A percentile compares a stretch with the other conserved stretches of the same genome.
Conservation (phyloP, 371 early-diverging fungal genomes). For the Catenaria anguillulae region DNA sequence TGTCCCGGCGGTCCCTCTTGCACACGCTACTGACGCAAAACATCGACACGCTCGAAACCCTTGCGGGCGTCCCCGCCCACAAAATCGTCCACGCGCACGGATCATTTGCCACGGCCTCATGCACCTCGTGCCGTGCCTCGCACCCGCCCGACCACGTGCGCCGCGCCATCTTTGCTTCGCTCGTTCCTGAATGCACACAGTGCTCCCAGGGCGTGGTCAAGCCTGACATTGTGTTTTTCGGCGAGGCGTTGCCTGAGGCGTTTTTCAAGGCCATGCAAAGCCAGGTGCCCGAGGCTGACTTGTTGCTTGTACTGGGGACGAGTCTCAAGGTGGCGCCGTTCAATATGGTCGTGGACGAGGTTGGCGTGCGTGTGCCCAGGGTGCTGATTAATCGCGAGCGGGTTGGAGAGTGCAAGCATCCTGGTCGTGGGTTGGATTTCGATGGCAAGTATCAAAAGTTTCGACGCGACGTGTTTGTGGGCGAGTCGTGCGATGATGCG, state of each 20-base stretch:
- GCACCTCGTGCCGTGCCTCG: constrained; percentile 38
- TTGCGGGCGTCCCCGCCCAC: constrained; percentile 57
- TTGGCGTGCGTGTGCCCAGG: constrained; percentile 48
- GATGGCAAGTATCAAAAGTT: constrained; percentile 40
- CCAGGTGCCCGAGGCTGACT: constrained; percentile 58
- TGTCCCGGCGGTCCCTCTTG: constrained; percentile 55
- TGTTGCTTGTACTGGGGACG: constrained; percentile 85
- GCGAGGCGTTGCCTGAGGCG: constrained; percentile 65
- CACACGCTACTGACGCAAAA: constrained; percentile 85
- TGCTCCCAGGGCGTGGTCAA: constrained; percentile 61
- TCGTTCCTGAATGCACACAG: constrained; percentile 45
- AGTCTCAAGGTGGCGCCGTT: constrained; percentile 78
- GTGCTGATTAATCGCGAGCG: constrained; percentile 71
- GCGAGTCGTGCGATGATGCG: constrained; percentile 73
- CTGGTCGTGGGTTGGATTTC: constrained; percentile 63
- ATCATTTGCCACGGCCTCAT: constrained; percentile 66
- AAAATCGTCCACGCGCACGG: constrained; percentile 87
- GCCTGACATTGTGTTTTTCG: constrained; percentile 91
- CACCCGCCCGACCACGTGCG: constrained; percentile 13
- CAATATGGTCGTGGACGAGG: constrained; percentile 53
- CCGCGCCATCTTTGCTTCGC: not conserved
- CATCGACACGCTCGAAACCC: constrained; percentile 84
- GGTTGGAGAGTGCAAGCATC: constrained; percentile 42
- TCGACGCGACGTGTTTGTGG: constrained; percentile 54
- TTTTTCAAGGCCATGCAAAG: constrained; percentile 35